Percentiles rank a stretch among this genome's conserved stretches.
phyloP scores from a whole-genome alignment of 2,329 filamentous ascomycete species.

The Mollisia scopiformis region DNA sequence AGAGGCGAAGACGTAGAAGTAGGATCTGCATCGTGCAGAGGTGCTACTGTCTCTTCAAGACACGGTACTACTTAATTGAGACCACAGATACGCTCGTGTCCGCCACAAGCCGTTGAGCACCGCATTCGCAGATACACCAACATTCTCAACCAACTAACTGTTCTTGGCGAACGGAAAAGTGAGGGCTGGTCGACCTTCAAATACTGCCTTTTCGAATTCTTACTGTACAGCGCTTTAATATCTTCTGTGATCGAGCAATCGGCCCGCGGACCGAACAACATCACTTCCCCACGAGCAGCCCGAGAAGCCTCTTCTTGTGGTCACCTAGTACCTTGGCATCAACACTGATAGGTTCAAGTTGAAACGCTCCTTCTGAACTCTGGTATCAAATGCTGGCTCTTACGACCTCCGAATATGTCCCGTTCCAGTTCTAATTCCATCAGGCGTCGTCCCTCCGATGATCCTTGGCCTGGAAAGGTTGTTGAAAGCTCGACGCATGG shows the following conservation, averaged over 20 bases:
- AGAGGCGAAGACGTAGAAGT: not conserved
- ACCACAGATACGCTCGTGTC: not conserved
- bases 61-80: not conserved
- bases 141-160: not conserved
- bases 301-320: not conserved
- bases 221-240: not conserved
- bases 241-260: too few relatives aligned
- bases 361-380: not conserved
- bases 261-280: too few relatives aligned
- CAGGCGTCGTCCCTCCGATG: not conserved
- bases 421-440: not conserved
- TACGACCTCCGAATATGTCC: not conserved
- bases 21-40: not conserved
- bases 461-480: conserved; percentile 8
- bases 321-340: not conserved
- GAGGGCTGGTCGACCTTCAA: not conserved
- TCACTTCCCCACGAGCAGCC: too few relatives aligned
- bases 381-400: not conserved
- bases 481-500: not conserved
- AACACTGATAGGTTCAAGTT: not conserved
- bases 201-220: not conserved
- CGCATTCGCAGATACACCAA: not conserved
- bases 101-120: not conserved
- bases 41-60: not conserved
- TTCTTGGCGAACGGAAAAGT: not conserved